Conservation (phyloP, 768 basidiomycete genomes). For the Paxillus involutus region DNA sequence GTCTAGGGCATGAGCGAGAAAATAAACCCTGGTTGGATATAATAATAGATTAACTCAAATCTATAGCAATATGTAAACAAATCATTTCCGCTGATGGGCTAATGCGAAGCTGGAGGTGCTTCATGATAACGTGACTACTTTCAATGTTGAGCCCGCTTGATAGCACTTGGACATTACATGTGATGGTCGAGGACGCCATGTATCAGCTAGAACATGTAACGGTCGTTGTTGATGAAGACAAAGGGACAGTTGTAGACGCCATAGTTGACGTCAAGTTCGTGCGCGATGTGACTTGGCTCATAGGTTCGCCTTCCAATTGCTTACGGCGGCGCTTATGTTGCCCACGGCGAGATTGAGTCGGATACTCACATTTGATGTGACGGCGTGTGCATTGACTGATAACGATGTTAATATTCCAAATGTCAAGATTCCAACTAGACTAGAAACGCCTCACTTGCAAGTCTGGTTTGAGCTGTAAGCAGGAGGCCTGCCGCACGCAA, state of each 20-base stretch:
- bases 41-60: conserved; percentile 20
- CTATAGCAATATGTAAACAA: conserved; percentile 24
- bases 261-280: conserved; percentile 20
- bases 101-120: conserved; percentile 7
- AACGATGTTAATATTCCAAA: conserved; percentile 15
- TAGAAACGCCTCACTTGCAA: conserved; percentile 44
- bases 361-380: conserved; percentile 45
- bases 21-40: conserved; percentile 13
- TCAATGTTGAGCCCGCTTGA: conserved; percentile 11
- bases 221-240: conserved; percentile 23
- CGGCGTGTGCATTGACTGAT: conserved; percentile 50
- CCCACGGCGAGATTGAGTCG: conserved; percentile 49
- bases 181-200: conserved; percentile 4
- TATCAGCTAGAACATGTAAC: conserved; percentile 19
- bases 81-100: conserved; percentile 14
- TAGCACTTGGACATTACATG: conserved; percentile 4
- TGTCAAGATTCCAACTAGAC: conserved; percentile 2
- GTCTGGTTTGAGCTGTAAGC: conserved; percentile 36
- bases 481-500: conserved; percentile 46
- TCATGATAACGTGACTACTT: not conserved
- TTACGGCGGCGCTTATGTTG: conserved; percentile 43
- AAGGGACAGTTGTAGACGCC: conserved; percentile 11
- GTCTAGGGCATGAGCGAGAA: conserved; percentile 10
- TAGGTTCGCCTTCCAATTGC: conserved; percentile 25
- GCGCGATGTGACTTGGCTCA: conserved; percentile 17